Percentiles rank a stretch among this genome's conserved stretches.
These are phyloP conservation scores for Petunia hybrid DNA, from an alignment of 305 asterid species.

Conservation along the genomic window DNA sequence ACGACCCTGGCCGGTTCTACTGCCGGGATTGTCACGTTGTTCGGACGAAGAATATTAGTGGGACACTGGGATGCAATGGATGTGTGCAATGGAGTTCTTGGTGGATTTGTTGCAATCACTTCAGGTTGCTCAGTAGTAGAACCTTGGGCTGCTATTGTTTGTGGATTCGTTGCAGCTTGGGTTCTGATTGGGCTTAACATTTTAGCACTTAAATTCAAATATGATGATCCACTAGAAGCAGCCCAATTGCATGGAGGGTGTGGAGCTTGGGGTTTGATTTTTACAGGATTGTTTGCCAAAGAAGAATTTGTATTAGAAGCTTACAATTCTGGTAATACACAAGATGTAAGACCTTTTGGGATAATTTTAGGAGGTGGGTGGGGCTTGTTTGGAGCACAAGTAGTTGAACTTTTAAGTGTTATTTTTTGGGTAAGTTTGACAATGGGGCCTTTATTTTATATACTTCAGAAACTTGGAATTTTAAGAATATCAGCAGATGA, in stretches of 20 bases:
- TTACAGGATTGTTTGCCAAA: conserved; percentile 72
- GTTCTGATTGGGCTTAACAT: conserved; percentile 65
- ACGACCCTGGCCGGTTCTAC: conserved; percentile 75
- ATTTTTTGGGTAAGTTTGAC: conserved; percentile 70
- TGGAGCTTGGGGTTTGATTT: conserved; percentile 82
- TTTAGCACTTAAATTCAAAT: conserved; percentile 47
- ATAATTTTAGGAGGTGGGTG: conserved; percentile 71
- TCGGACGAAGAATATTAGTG: conserved; percentile 55
- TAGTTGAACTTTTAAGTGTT: conserved; percentile 56
- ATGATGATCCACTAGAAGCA: conserved; percentile 77
- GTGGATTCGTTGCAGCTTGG: conserved; percentile 71
- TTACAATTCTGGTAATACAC: conserved; percentile 52
- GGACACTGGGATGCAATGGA: conserved; percentile 79
- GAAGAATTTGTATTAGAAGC: conserved; percentile 58
- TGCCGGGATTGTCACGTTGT: conserved; percentile 62
- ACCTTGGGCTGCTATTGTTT: conserved; percentile 77
- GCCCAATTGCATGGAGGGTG: conserved; percentile 82
- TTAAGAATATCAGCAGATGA: conserved; percentile 66
- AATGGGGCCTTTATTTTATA: conserved; percentile 74
- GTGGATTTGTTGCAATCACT: conserved; percentile 79
- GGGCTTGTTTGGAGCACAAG: conserved; percentile 75
- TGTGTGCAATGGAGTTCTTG: conserved; percentile 74
- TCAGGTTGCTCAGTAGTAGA: conserved; percentile 79
- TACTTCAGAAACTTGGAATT: conserved; percentile 58
- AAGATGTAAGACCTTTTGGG: conserved; percentile 54